A percentile compares a stretch with the other conserved stretches of the same genome.
These are phyloP conservation scores for Trichosanthes truncata DNA, from an alignment of 306 rosid genomes.

Conservation along the genomic window DNA sequence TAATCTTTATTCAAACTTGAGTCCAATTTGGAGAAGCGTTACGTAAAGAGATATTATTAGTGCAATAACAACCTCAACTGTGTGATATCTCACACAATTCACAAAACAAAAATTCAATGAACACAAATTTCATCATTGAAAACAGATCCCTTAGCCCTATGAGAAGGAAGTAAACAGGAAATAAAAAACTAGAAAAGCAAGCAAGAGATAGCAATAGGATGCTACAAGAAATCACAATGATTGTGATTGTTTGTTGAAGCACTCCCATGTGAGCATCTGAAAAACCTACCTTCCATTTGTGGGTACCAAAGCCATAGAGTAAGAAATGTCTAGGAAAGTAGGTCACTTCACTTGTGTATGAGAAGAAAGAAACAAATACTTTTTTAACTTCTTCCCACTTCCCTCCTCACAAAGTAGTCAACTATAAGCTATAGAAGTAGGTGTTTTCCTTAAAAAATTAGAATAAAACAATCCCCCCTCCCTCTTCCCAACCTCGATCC, in stretches of 20 bases:
- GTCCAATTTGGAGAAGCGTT: background rate
- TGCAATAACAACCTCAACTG: background rate
- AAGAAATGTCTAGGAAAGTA: conserved; percentile 3
- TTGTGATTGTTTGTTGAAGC: background rate
- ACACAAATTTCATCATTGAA: background rate
- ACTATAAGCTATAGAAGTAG: background rate
- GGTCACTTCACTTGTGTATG: background rate
- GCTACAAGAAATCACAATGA: conserved; percentile 8
- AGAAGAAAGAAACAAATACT: background rate
- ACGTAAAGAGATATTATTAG: background rate
- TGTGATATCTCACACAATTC: background rate
- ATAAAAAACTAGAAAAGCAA: background rate
- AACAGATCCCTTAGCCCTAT: background rate
- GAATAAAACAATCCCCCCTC: background rate
- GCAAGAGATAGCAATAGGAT: background rate
- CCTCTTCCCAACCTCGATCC: background rate
- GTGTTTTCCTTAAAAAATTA: background rate
- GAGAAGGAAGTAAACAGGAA: background rate
- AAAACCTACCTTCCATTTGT: conserved; percentile 1
- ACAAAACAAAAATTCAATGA: background rate
- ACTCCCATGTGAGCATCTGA: conserved; percentile 10
- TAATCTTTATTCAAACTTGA: background rate
- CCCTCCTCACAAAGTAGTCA: background rate
- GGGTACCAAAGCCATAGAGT: background rate
- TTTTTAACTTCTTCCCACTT: background rate